Base-by-base conservation (phyloP, 2,329 filamentous ascomycete genomes). In the Leptographium lundbergii region DNA sequence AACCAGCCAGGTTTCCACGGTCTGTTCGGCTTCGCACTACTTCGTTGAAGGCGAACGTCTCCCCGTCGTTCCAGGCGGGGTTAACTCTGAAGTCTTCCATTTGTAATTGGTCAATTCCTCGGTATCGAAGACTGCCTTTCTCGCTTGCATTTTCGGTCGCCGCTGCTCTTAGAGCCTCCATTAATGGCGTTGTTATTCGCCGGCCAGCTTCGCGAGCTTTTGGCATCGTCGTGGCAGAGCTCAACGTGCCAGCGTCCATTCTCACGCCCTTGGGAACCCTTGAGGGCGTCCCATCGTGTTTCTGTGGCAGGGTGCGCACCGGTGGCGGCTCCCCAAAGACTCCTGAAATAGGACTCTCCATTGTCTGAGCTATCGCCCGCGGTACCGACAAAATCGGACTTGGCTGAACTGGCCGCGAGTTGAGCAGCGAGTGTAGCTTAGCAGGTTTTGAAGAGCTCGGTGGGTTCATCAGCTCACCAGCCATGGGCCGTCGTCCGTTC, bases 11-110 rank as follows among this genome's bases (percentile, higher is more conserved):
- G 61, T 82, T 86, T 56, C 84, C 81, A 42, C 89, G 84, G 48
- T 87, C 82, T 11, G 82, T 80, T 63, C 79, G 86, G 58, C 81
- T 81, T 57, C 91, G 85, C 17, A 95, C 80, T 0, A 91, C 85
- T 60, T 92, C 87, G 1, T 79, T 75, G 68, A 84, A 95, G 13
- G 89, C 89, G 70, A 82, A 89, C 58, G 84, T 80, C 51, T 84
- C 75, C 2, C 88, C 88, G 50, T 86, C 79, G 63, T 91, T 92
- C 64, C 77, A 79, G 5, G 75, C 74, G 0, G 89, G 85, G 63
- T 96, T 95, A 65, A 94, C 76, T 68, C 86, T 92, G 75, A 96
- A 96, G 70, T 95, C 86, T 14, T 82, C 80, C 1, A 87, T 73
- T 17, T 74, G 74, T 14, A 95, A 77, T 39, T 79, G 74, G 0